Conservation (phyloP, 805 yeast species). For the Isabelozyma rhagii region DNA sequence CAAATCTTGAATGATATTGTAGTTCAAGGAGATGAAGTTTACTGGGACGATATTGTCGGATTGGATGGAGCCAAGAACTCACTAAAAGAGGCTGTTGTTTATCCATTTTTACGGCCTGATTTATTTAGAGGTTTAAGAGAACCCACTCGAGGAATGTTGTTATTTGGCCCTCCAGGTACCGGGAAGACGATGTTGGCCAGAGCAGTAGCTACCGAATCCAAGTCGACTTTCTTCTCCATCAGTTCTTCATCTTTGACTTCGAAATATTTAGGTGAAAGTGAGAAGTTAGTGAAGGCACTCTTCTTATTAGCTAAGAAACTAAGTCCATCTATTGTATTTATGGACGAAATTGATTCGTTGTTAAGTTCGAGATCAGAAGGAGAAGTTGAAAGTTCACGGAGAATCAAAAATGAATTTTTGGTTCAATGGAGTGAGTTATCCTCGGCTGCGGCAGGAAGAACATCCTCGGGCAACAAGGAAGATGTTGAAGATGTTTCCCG, state of each 20-base stretch:
- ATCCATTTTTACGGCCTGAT: constrained; percentile 93
- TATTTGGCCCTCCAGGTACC: constrained; percentile 99
- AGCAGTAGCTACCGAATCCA: constrained; percentile 94
- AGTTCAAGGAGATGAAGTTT: constrained; percentile 84
- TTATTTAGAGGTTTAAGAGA: constrained; percentile 86
- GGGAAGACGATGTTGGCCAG: constrained; percentile 97
- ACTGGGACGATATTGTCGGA: constrained; percentile 96
- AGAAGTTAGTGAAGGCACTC: constrained; percentile 85
- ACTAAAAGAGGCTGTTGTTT: constrained; percentile 90
- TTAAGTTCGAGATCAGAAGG: constrained; percentile 73
- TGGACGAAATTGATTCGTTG: constrained; percentile 93
- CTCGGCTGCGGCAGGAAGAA: constrained; percentile 75
- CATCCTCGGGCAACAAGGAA: constrained; percentile 44
- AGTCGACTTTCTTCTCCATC: constrained; percentile 87
- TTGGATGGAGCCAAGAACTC: constrained; percentile 84
- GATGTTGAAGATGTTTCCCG: constrained; percentile 40
- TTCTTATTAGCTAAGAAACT: constrained; percentile 80
- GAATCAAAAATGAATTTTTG: constrained; percentile 89
- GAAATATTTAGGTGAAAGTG: constrained; percentile 87
- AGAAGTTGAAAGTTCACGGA: constrained; percentile 83
- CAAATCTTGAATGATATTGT: constrained; percentile 88
- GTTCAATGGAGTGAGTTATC: constrained; percentile 94
- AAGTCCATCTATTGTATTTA: constrained; percentile 91
- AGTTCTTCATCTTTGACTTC: constrained; percentile 89
- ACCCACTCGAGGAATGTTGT: constrained; percentile 93